phyloP scores from a whole-genome alignment of 2,329 filamentous ascomycete genomes.

The Meredithiella fracta region DNA sequence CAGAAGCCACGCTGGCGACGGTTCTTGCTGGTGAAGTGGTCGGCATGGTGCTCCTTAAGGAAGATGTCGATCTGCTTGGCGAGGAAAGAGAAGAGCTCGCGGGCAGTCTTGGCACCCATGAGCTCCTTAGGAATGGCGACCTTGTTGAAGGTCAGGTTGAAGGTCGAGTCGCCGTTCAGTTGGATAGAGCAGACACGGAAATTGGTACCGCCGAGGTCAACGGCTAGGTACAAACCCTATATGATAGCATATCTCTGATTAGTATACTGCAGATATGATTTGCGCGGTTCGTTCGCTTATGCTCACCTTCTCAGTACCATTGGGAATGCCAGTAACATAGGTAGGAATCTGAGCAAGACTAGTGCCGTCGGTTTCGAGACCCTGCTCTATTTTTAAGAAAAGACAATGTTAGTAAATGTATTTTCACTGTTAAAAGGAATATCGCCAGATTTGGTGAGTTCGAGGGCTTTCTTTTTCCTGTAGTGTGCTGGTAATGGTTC shows the following conservation, averaged over 20 bases:
- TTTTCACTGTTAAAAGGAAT: no score
- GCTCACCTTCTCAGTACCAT: conserved; percentile 86
- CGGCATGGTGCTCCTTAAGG: conserved; percentile 69
- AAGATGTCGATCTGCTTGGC: conserved; percentile 86
- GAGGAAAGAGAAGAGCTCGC: conserved; percentile 81
- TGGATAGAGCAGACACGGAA: conserved; percentile 93
- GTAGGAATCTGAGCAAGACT: conserved; percentile 92
- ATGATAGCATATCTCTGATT: conserved; percentile 4
- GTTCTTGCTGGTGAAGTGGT: conserved; percentile 45
- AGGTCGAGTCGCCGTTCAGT: conserved; percentile 86
- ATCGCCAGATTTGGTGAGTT: no score
- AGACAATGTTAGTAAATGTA: background rate
- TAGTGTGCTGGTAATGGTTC: no score
- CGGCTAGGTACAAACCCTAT: conserved; percentile 84
- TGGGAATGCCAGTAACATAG: conserved; percentile 88
- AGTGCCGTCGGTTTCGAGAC: conserved; percentile 58
- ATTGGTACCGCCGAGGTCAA: conserved; percentile 96
- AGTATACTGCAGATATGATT: conserved; percentile 1
- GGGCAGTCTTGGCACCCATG: conserved; percentile 75
- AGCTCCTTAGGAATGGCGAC: conserved; percentile 76
- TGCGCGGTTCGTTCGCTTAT: background rate
- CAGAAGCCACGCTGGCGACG: conserved; percentile 42
- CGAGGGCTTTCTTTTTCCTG: no score
- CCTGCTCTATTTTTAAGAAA: conserved; percentile 44
- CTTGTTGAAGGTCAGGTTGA: conserved; percentile 84